Base-by-base conservation (phyloP, 176 grass and related monocot species). In the Oryza brachyantha region DNA sequence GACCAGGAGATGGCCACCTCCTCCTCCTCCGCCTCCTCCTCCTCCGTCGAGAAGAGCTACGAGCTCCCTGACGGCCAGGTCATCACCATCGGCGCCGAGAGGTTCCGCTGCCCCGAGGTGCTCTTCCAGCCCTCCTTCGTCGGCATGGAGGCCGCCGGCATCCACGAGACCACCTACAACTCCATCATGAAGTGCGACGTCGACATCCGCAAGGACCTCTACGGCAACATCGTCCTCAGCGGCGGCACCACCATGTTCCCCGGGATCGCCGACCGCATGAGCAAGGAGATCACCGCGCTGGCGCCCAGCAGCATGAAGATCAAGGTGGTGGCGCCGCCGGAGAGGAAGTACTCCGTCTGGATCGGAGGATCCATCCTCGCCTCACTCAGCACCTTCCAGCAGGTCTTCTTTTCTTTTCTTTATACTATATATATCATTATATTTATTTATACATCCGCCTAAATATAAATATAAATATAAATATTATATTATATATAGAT, bases 111-210 rank as follows among this genome's bases (percentile, higher is more conserved):
- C 73, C 88, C 88, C 0, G 88, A 90, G 84, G 88, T 90, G 70
- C 88, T 90, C 13, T 90, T 86, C 84, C 88, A 90, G 88, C 88
- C 88, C 0, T 90, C 88, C 25, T 82, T 90, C 78, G 83, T 90
- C n/a, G 88, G 88, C 21, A 90, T 90, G 88, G 88, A 90, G 64
- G 88, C 88, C 26, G 84, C 88, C 0, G 88, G 88, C 4, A 90
- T 90, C 46, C 84, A 90, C 37, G 88, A 90, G 73, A 90, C 88
- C 25, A 90, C 88, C 59, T 90, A 90, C 66, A 90, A 90, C 79
- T 86, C 84, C 43, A 90, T 90, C 82, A 90, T 90, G 88, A 90
- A 90, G 80, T 91, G 88, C 26, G 88, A 91, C 38, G 84, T 91
- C 10, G 88, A 91, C 76, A 91, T 91, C 68, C 80, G 88, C 69